These are phyloP conservation scores for Gracilaria gracilis DNA, from an alignment of 23 red algal genomes.

Conservation along the genomic window DNA sequence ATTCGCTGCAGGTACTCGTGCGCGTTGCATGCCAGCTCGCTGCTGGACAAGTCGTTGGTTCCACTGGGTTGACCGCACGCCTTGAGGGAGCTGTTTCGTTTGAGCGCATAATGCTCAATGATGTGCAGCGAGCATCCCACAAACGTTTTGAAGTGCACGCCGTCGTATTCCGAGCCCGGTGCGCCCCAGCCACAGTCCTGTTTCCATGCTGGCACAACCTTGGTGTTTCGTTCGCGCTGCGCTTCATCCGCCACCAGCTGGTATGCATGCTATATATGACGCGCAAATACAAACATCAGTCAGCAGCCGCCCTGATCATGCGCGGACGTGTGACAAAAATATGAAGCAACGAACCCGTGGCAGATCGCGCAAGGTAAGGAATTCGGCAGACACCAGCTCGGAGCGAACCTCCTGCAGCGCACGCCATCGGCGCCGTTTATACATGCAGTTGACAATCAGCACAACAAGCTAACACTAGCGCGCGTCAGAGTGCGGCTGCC, in stretches of 20 bases:
- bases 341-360: slow-evolving; percentile 36
- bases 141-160: slow-evolving; percentile 77
- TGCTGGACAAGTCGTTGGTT: not conserved
- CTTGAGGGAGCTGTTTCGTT: slow-evolving; percentile 28
- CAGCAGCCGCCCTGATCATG: too few relatives aligned
- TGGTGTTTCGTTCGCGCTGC: slow-evolving; percentile 24
- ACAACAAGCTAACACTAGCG: slow-evolving; percentile 11
- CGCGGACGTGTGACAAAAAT: too few relatives aligned
- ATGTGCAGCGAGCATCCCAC: slow-evolving; percentile 55
- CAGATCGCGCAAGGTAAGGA: slow-evolving; percentile 48
- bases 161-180: slow-evolving; percentile 50
- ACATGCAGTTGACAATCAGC: slow-evolving; percentile 53
- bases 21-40: slow-evolving; percentile 52
- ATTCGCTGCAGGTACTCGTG: slow-evolving; percentile 37
- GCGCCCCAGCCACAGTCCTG: slow-evolving; percentile 61
- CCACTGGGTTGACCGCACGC: slow-evolving; percentile 1
- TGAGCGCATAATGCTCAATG: slow-evolving; percentile 45
- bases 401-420: slow-evolving; percentile 52
- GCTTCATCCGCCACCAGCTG: slow-evolving; percentile 49
- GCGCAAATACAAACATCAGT: too few relatives aligned
- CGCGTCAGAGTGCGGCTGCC: too few relatives aligned
- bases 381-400: slow-evolving; percentile 43
- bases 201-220: slow-evolving; percentile 54
- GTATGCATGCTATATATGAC: slow-evolving; percentile 20
- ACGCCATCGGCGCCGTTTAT: slow-evolving; percentile 50